Evolutionary conservation across 169 alveolate genomes (phyloP).

Genomic region (Perkinsus marinus): DNA sequence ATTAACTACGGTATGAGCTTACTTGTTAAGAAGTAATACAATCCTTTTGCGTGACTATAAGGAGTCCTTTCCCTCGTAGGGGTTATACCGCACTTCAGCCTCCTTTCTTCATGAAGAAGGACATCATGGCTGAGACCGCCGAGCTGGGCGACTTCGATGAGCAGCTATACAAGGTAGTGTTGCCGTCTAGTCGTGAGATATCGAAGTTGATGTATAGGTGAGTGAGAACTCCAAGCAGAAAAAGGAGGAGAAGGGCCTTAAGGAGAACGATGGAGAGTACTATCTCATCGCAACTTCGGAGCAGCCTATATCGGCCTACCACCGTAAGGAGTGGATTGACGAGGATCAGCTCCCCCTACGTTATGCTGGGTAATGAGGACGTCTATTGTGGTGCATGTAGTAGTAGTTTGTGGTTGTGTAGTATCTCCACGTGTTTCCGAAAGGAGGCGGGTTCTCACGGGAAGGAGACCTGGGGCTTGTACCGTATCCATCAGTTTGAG

Average conservation of each 20-base stretch:
- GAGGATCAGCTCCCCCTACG: background rate
- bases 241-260: background rate
- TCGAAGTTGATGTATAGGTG: too few relatives aligned
- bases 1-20: slow-evolving; percentile 77
- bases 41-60: background rate
- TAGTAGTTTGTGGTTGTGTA: too few relatives aligned
- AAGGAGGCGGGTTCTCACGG: slow-evolving; percentile 99
- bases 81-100: slow-evolving; percentile 94
- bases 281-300: slow-evolving; percentile 98
- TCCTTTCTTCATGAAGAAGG: slow-evolving; percentile 90
- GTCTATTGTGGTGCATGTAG: too few relatives aligned
- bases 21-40: slow-evolving; percentile 43
- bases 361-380: background rate
- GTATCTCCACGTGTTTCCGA: slow-evolving; percentile 93
- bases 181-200: background rate
- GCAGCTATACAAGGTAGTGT: slow-evolving; percentile 68
- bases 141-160: slow-evolving; percentile 94
- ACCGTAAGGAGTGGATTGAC: slow-evolving; percentile 63
- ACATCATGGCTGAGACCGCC: slow-evolving; percentile 88
- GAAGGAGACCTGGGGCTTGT: slow-evolving; percentile 94
- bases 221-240: background rate
- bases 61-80: background rate
- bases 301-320: slow-evolving; percentile 94
- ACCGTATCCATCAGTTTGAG: slow-evolving; percentile 97
- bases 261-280: slow-evolving; percentile 35